These are phyloP conservation scores for Fusarium sp. DNA, from an alignment of 2,329 filamentous ascomycete genomes.

Conservation along the genomic window DNA sequence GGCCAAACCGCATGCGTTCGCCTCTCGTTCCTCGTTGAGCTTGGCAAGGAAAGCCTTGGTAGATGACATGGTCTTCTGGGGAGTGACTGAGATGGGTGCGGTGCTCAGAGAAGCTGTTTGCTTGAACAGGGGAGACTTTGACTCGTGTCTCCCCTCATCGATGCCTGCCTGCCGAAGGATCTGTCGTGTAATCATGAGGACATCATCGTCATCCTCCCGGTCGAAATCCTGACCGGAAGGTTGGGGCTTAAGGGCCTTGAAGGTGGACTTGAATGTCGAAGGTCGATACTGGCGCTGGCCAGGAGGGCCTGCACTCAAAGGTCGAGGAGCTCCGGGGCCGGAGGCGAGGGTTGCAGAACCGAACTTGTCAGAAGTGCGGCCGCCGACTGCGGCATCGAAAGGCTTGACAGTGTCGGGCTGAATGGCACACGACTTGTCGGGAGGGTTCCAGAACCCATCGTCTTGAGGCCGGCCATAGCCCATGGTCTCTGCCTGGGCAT, in stretches of 20 bases:
- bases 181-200: constrained; percentile 35
- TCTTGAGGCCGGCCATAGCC: constrained; percentile 17
- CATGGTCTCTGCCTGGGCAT: constrained; percentile 22
- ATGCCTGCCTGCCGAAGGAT: constrained; percentile 38
- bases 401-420: constrained; percentile 15
- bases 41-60: constrained; percentile 6
- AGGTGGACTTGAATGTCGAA: constrained; percentile 52
- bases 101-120: constrained; percentile 4
- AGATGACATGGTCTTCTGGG: neutral
- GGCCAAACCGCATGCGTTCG: neutral
- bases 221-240: constrained; percentile 32
- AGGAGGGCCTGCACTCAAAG: constrained; percentile 63
- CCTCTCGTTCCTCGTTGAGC: neutral
- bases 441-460: constrained; percentile 16
- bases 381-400: constrained; percentile 28
- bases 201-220: constrained; percentile 42
- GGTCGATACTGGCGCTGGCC: constrained; percentile 60
- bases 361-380: constrained; percentile 20
- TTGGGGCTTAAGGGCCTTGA: constrained; percentile 47
- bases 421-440: constrained; percentile 6
- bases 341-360: constrained; percentile 42
- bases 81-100: neutral
- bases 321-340: constrained; percentile 56
- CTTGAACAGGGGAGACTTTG: constrained; percentile 15
- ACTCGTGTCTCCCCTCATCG: constrained; percentile 26